A percentile compares a stretch with the other conserved stretches of the same genome.
phyloP scores from a whole-genome alignment of 225 moss, liverwort and hornwort species.

The Thuidium tamariscinum region DNA sequence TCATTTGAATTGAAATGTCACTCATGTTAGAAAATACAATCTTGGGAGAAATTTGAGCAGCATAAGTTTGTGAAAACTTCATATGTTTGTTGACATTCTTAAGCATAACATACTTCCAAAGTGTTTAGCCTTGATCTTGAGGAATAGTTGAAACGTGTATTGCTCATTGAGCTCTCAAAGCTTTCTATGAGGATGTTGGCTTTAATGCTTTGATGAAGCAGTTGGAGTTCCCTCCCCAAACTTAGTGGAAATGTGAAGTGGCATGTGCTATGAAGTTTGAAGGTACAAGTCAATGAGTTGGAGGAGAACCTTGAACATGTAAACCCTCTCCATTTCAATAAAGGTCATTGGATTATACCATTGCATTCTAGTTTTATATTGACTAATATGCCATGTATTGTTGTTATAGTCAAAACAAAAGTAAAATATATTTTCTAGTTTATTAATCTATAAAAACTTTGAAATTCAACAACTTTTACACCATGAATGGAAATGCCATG shows the following conservation, averaged over 20 bases:
- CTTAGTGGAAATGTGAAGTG: not conserved
- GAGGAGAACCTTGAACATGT: not conserved
- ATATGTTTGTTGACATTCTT: not conserved
- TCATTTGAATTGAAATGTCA: not conserved
- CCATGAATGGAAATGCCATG: too few relatives aligned
- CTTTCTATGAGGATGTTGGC: not conserved
- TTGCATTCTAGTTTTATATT: too few relatives aligned
- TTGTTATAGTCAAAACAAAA: too few relatives aligned
- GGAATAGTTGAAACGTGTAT: not conserved
- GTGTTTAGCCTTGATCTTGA: not conserved
- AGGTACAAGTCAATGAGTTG: not conserved
- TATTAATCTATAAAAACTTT: too few relatives aligned
- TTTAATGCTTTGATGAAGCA: not conserved
- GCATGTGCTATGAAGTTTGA: not conserved
- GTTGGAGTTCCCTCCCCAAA: not conserved
- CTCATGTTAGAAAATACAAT: not conserved
- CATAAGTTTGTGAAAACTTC: not conserved
- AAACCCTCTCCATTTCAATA: too few relatives aligned
- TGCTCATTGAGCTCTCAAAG: not conserved
- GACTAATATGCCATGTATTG: too few relatives aligned
- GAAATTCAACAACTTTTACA: too few relatives aligned
- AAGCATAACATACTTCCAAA: not conserved
- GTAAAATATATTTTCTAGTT: too few relatives aligned
- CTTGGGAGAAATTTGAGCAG: not conserved
- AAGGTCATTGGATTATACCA: too few relatives aligned